Base-by-base conservation (phyloP, 768 basidiomycete genomes). In the Russula sp. region DNA sequence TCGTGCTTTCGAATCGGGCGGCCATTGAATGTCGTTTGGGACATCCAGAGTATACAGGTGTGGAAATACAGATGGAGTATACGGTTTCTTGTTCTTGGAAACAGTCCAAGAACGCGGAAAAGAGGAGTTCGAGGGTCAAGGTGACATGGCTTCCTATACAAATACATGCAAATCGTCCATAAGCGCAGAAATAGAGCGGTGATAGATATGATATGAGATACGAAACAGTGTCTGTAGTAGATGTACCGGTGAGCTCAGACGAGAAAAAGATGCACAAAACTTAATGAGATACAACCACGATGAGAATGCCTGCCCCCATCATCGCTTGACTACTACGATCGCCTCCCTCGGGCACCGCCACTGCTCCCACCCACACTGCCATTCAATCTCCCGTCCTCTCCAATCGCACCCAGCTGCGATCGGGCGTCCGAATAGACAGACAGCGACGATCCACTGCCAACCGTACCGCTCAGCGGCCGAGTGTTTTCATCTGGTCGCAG, bases 371-470 rank as follows among this genome's bases (percentile, higher is more conserved):
- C 51, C 11, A 38, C 52, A 44, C 49, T 57, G 18, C 67, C 60
- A 46, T 55, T 48, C 54, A 24, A 28, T 54, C 30, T 59, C 34
- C 67, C 54, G 0, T 61, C 65, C 24, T 65, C 64, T 32, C 62
- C 65, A 10, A 18, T 9, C 24, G 51, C 16, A 40, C 30, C 62
- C 38, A 58, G 26, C 55, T 61, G 57, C 36, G 68, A 69, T 42
- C 66, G 62, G 26, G 68, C 68, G 56, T 67, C 66, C n/a, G 57
- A 49, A 36, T 69, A 69, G 13, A 67, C 14, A 14, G 68, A 69
- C 7, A 67, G 18, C n/a, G 62, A 57, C 34, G 68, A 69, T 26
- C 56, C 65, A 14, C 54, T 63, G 40, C 54, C 53, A 26, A 56
- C 59, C 22, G 67, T 63, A 22, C 58, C 49, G 52, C 58, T 61